Conservation (phyloP, 768 basidiomycete genomes). For the Pisolithus orientalis region DNA sequence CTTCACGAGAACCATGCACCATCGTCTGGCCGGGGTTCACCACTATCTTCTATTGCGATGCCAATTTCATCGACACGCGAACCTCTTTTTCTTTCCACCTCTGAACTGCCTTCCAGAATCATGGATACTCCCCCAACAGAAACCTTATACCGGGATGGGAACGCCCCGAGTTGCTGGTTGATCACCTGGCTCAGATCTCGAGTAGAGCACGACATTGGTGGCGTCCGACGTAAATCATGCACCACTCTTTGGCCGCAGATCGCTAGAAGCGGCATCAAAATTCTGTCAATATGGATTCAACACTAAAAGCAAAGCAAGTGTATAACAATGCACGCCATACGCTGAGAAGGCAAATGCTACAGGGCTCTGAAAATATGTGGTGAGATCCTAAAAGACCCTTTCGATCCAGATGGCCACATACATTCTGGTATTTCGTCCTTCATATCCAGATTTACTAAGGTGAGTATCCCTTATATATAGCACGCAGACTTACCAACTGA, state of each 20-base stretch:
- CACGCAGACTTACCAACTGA: background rate
- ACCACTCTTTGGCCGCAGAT: conserved; percentile 1
- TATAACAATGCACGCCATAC: background rate
- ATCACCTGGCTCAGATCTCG: background rate
- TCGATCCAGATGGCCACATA: background rate
- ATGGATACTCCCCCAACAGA: too few species aligned
- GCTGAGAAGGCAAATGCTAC: background rate
- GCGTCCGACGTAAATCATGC: background rate
- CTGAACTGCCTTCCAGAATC: too few species aligned
- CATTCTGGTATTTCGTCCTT: background rate
- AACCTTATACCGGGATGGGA: background rate
- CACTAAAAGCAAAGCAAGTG: background rate
- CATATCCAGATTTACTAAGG: background rate
- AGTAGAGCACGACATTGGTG: background rate
- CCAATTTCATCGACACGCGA: too few species aligned
- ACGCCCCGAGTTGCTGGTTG: background rate
- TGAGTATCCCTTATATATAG: background rate
- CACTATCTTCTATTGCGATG: too few species aligned
- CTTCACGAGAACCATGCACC: too few species aligned
- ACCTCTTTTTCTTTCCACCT: too few species aligned
- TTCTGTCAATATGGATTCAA: background rate
- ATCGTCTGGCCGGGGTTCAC: too few species aligned
- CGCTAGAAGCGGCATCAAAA: background rate
- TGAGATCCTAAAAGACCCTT: background rate
- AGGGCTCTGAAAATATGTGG: background rate